Conservation (phyloP, 2,329 filamentous ascomycete genomes). For the Penicillium griseofulvum region DNA sequence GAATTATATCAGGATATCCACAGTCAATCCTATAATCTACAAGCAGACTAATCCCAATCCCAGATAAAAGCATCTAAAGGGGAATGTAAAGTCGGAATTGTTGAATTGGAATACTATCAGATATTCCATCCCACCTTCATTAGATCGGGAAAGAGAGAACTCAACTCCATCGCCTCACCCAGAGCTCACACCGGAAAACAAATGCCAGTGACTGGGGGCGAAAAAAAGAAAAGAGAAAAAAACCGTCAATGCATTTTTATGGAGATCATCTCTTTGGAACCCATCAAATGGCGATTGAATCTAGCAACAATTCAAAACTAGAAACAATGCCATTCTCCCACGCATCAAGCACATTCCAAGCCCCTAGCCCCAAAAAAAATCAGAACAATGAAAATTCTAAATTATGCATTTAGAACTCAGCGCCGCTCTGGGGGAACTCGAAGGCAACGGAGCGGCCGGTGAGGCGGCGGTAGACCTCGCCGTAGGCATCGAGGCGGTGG, state of each 20-base stretch:
- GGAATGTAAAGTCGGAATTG: slow-evolving; percentile 21
- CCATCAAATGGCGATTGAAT: slow-evolving; percentile 27
- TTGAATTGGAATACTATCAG: slow-evolving; percentile 29
- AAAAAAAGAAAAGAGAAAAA: slow-evolving; percentile 27
- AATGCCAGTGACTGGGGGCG: slow-evolving; percentile 20
- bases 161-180: slow-evolving; percentile 22
- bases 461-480: slow-evolving; percentile 97
- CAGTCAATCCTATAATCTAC: not conserved
- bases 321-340: slow-evolving; percentile 26
- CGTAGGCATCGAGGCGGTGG: slow-evolving; percentile 99
- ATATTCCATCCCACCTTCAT: slow-evolving; percentile 29
- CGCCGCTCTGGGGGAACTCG: slow-evolving; percentile 89
- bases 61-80: slow-evolving; percentile 2
- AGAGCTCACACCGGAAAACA: slow-evolving; percentile 18
- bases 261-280: slow-evolving; percentile 22
- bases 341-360: slow-evolving; percentile 25
- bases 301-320: slow-evolving; percentile 28
- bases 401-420: slow-evolving; percentile 69
- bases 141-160: slow-evolving; percentile 23
- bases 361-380: slow-evolving; percentile 21
- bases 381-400: slow-evolving; percentile 17
- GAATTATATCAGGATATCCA: not conserved
- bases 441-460: slow-evolving; percentile 96
- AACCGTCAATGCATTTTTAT: slow-evolving; percentile 32
- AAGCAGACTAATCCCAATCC: not conserved